Evolutionary conservation across 495 filamentous ascomycete genomes (phyloP), one percentile per base, ranked within the genome.

Genomic region (Penicillium pulvis): DNA sequence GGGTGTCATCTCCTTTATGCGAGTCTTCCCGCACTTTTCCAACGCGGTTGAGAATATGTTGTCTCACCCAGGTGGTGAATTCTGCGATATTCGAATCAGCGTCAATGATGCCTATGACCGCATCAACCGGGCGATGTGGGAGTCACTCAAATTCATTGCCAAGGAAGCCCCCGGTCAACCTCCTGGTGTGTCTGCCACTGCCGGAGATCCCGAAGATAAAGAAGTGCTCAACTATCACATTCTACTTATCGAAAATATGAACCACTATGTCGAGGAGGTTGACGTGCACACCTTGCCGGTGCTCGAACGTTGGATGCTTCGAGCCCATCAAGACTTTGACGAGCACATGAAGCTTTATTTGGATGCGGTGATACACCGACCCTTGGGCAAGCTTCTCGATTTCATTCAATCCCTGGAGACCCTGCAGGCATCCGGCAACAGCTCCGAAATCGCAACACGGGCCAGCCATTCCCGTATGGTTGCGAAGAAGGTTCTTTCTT

Each of bases 191-290:
- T 69, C 75, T n/a, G 81, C 85, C 46, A 81, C 83, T 58, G 83
- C 73, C 6, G 80, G 83, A 17, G 87, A 90, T 63, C 83, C 87
- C 4, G 93, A 98, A 65, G 93, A 98, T 69, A 98, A 98, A 72
- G 93, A 96, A 68, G 87, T 90, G 16, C 81, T 98, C 20, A 97
- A 98, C 70, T 96, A 96, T 75, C 92, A 97, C 70, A 96, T 98
- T 64, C 83, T 97, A 49, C 83, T 98, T 33, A 97, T 98, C 58
- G 93, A 98, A 71, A 98, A 98, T 69, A 97, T 97, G 93, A 94
- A 97, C 69, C 92, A 97, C 70, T 97, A 93, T 71, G 77, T 93
- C 10, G 92, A 97, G 64, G 93, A 97, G 69, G 87, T 96, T 10
- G 89, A 94, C 60, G 78, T 87, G n/a, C 82, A 85, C 41, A 77